A percentile compares a stretch with the other conserved stretches of the same genome.
Evolutionary conservation across 2,329 filamentous ascomycete genomes (phyloP).

Genomic region (Fusarium subtropicale): DNA sequence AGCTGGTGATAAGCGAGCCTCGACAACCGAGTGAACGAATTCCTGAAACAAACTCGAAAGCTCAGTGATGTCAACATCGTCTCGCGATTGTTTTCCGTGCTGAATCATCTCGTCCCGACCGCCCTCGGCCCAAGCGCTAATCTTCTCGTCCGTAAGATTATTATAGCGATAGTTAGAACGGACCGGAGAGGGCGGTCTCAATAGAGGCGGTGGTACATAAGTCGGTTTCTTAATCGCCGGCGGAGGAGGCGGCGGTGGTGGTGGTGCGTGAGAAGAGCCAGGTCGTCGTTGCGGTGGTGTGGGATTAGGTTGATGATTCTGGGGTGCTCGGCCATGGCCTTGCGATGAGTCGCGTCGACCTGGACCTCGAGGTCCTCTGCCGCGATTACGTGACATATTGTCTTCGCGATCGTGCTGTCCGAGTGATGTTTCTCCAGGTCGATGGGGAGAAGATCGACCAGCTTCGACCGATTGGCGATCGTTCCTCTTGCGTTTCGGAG

Average conservation of each 20-base stretch:
- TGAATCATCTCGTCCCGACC: constrained; percentile 76
- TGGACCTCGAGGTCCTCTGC: constrained; percentile 60
- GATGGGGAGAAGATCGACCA: constrained; percentile 70
- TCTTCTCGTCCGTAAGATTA: constrained; percentile 76
- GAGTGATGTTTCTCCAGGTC: constrained; percentile 66
- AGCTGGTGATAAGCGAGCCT: constrained; percentile 72
- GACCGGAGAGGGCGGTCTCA: constrained; percentile 51
- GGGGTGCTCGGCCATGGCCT: constrained; percentile 46
- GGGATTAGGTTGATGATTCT: constrained; percentile 43
- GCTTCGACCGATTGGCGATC: constrained; percentile 63
- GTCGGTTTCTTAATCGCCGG: constrained; percentile 37
- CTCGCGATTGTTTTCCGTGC: constrained; percentile 71
- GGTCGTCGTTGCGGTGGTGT: constrained; percentile 42
- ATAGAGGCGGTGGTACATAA: constrained; percentile 34
- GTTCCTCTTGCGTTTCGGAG: constrained; percentile 70
- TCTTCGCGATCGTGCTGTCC: constrained; percentile 70
- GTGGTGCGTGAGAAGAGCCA: constrained; percentile 38
- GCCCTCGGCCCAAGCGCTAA: constrained; percentile 74
- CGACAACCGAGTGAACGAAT: constrained; percentile 79
- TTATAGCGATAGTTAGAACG: constrained; percentile 75
- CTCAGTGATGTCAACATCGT: constrained; percentile 74
- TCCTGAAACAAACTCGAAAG: constrained; percentile 85
- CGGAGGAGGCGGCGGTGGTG: constrained; percentile 37
- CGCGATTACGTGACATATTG: constrained; percentile 59
- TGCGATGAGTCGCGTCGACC: constrained; percentile 67